These are phyloP conservation scores for Kodamaea alishanica DNA, from an alignment of 1,139 yeast genomes.

Conservation along the genomic window DNA sequence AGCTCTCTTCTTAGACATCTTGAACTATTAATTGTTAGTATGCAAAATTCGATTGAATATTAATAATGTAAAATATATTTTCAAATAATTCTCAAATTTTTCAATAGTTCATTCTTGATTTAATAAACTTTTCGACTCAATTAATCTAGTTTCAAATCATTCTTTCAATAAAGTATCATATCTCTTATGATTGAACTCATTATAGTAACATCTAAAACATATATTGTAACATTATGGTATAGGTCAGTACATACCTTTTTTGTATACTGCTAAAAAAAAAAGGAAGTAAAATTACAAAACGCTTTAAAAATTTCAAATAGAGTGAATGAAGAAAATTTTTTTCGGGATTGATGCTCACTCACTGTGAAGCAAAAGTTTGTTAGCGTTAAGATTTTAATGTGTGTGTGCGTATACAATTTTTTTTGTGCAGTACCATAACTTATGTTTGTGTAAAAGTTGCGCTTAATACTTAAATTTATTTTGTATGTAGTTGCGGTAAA, in stretches of 20 bases:
- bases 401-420: too few relatives aligned
- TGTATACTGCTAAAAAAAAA: conserved; percentile 5
- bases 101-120: too few relatives aligned
- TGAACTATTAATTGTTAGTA: conserved; percentile 34
- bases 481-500: too few relatives aligned
- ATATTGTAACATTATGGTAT: too few relatives aligned
- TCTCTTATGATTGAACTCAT: too few relatives aligned
- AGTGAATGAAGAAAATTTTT: conserved; percentile 4
- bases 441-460: too few relatives aligned
- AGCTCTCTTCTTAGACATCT: conserved; percentile 99
- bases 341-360: background rate
- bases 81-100: background rate
- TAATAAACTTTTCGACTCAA: background rate
- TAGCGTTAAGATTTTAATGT: too few relatives aligned
- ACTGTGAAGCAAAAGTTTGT: too few relatives aligned
- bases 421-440: too few relatives aligned
- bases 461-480: too few relatives aligned
- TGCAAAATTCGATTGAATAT: background rate
- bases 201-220: too few relatives aligned
- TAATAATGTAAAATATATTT: background rate
- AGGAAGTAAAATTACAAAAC: conserved; percentile 3
- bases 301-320: conserved; percentile 4
- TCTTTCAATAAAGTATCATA: background rate
- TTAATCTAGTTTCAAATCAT: background rate
- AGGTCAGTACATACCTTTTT: conserved; percentile 5